These are phyloP conservation scores for Hypomontagnella monticulosa DNA, from an alignment of 495 filamentous ascomycete genomes.

Conservation along the genomic window DNA sequence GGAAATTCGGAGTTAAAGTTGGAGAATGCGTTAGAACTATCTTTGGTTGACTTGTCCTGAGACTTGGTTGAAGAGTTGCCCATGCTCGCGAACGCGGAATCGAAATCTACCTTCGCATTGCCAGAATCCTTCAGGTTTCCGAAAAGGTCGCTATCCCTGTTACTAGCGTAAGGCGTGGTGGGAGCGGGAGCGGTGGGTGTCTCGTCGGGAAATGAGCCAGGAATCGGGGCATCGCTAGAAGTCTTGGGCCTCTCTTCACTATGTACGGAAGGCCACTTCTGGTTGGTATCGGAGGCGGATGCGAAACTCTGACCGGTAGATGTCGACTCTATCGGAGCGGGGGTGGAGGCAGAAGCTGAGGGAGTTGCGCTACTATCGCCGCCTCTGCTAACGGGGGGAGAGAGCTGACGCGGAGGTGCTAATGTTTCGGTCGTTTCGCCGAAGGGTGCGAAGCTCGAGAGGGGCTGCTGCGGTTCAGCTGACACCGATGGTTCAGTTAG, in stretches of 20 bases:
- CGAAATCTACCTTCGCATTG: constrained; percentile 78
- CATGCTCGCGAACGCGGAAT: constrained; percentile 75
- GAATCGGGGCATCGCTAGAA: constrained; percentile 52
- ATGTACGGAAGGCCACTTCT: constrained; percentile 39
- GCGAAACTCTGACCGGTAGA: constrained; percentile 50
- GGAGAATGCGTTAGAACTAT: constrained; percentile 50
- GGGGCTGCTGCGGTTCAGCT: constrained; percentile 75
- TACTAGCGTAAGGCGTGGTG: constrained; percentile 51
- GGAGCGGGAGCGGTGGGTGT: constrained; percentile 57
- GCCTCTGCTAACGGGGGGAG: constrained; percentile 79
- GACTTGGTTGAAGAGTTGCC: constrained; percentile 47
- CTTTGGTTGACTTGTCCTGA: constrained; percentile 43
- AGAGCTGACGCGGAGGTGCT: constrained; percentile 80
- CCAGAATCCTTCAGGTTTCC: constrained; percentile 60
- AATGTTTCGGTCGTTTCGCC: constrained; percentile 70
- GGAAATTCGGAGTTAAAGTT: constrained; percentile 83
- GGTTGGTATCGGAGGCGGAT: constrained; percentile 48
- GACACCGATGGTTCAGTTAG: constrained; percentile 66
- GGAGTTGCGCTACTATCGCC: constrained; percentile 55
- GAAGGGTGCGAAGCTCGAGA: constrained; percentile 75
- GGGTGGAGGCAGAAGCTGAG: constrained; percentile 46
- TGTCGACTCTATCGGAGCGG: constrained; percentile 46
- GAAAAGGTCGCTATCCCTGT: constrained; percentile 62
- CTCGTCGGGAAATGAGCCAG: constrained; percentile 69
- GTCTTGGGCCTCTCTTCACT: constrained; percentile 38